These are phyloP conservation scores for Pythium plurisporium DNA, from an alignment of 352 stramenopile species.

Conservation along the genomic window DNA sequence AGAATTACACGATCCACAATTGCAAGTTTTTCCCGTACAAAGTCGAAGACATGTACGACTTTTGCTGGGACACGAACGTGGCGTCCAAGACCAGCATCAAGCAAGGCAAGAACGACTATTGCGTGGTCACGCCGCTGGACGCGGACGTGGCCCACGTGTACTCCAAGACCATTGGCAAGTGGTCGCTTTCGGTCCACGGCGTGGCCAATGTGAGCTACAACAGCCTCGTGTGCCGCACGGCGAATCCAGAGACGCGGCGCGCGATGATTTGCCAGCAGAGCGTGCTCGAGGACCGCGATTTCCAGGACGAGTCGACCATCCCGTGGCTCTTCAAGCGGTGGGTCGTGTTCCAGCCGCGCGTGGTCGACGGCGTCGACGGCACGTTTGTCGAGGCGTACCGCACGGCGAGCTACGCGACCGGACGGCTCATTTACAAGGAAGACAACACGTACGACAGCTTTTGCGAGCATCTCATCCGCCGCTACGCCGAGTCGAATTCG, in stretches of 20 bases:
- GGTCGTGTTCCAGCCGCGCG: slow-evolving; percentile 76
- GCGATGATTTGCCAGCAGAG: slow-evolving; percentile 84
- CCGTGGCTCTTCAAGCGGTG: slow-evolving; percentile 87
- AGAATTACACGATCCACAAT: slow-evolving; percentile 88
- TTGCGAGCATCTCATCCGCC: slow-evolving; percentile 83
- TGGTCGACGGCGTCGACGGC: slow-evolving; percentile 67
- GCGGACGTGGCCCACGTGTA: slow-evolving; percentile 77
- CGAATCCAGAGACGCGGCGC: slow-evolving; percentile 45
- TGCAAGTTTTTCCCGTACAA: slow-evolving; percentile 84
- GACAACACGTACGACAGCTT: slow-evolving; percentile 89
- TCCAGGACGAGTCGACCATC: slow-evolving; percentile 71
- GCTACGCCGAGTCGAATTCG: slow-evolving; percentile 81
- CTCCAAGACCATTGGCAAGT: slow-evolving; percentile 82
- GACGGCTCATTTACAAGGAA: slow-evolving; percentile 83
- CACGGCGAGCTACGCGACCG: slow-evolving; percentile 80
- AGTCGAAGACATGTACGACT: slow-evolving; percentile 74
- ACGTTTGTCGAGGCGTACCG: slow-evolving; percentile 81
- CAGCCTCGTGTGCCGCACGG: slow-evolving; percentile 64
- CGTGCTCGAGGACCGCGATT: slow-evolving; percentile 78
- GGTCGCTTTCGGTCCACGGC: slow-evolving; percentile 77
- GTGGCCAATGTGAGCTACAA: slow-evolving; percentile 87
- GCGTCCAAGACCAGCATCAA: slow-evolving; percentile 73
- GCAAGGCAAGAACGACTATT: slow-evolving; percentile 77
- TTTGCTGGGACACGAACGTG: slow-evolving; percentile 85
- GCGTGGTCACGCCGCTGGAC: slow-evolving; percentile 69